Conservation (phyloP, 108 stramenopile species). For the Schizochytrium sp. region DNA sequence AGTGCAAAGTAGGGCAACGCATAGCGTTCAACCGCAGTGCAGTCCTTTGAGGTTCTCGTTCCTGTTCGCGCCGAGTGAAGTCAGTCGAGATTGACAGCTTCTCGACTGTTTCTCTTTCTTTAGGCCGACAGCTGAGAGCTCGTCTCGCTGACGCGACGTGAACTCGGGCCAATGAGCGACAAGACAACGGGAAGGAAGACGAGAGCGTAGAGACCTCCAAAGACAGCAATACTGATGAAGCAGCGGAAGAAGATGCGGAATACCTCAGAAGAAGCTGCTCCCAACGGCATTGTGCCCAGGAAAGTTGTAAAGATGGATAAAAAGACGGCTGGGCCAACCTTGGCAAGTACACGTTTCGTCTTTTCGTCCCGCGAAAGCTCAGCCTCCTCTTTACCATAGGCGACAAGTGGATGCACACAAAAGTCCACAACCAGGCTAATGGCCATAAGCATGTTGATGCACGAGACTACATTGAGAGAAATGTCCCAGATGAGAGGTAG, state of each 20-base stretch:
- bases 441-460: neutral
- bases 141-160: no score
- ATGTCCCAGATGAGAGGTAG: neutral
- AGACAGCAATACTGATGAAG: neutral
- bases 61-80: no score
- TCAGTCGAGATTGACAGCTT: no score
- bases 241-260: neutral
- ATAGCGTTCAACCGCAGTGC: no score
- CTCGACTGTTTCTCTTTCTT: no score
- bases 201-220: neutral
- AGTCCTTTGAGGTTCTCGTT: no score
- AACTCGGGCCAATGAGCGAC: no score
- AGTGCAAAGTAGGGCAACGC: no score
- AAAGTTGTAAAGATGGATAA: neutral
- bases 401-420: neutral
- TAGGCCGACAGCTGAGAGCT: no score
- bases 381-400: neutral
- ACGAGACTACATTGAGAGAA: neutral
- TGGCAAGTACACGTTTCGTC: neutral
- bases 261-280: neutral
- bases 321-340: neutral
- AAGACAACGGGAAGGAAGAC: neutral
- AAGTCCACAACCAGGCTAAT: conserved; percentile 1
- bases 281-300: neutral
- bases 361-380: neutral